Conservation (phyloP, 73 alveolate species). For the Tetrahymena malaccensis region DNA sequence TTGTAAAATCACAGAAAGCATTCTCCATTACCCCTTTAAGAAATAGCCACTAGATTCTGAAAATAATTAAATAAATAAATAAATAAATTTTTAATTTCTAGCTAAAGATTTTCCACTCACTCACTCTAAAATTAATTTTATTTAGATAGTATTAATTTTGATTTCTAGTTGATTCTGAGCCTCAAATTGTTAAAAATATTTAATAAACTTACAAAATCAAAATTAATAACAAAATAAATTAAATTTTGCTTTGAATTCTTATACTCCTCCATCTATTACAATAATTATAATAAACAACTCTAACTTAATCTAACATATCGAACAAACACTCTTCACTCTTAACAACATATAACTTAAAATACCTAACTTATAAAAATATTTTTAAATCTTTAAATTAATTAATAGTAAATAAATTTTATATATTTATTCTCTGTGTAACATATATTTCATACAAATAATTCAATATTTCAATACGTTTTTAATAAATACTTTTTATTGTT, state of each 20-base stretch:
- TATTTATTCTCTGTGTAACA: too few species aligned
- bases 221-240: neutral
- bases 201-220: neutral
- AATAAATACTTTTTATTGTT: too few species aligned
- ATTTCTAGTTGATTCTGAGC: neutral
- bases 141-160: neutral
- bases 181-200: neutral
- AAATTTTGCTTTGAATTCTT: neutral
- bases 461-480: too few species aligned
- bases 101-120: neutral
- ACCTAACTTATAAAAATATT: neutral
- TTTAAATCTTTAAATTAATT: too few species aligned
- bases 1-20: neutral
- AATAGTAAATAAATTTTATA: too few species aligned
- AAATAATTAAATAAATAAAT: too few species aligned
- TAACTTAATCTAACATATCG: neutral
- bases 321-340: neutral
- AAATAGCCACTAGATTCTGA: neutral
- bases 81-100: neutral
- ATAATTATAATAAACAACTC: neutral
- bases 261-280: neutral
- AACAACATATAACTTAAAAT: neutral
- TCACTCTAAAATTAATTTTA: neutral
- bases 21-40: neutral
- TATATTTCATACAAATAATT: too few species aligned